Base-by-base conservation (phyloP, 352 stramenopile species). In the Peronospora belbahrii region DNA sequence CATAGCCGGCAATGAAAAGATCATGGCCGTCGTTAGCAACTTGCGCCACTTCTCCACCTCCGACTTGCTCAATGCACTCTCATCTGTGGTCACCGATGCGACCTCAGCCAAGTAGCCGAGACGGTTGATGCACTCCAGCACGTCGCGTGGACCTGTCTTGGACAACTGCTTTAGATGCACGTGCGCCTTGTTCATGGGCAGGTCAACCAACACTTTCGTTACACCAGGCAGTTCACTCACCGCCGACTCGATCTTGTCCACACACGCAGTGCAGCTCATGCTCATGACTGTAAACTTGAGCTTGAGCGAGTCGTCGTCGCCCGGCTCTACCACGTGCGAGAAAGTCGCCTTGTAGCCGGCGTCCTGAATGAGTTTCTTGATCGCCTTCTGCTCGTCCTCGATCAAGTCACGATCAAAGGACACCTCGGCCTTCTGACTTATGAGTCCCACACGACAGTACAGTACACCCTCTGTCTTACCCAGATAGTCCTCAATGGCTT, bases 1-100 rank as follows among this genome's bases (percentile, higher is more conserved):
- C 61, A 81, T 88, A n/a, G 78, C 77, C 2, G 83, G 83, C 18
- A 91, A 49, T n/a, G 83, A 83, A 53, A 95, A 95, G 11, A 93
- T 32, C 55, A 94, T 67, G 40, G 76, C 77, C 7, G 67, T 85
- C 17, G 80, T 65, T 36, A 95, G 52, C 33, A 93, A 53, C 14
- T 67, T 56, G 33, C 69, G 67, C 82, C 83, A 95, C 51, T 89
- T 84, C 10, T 76, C 35, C 36, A 83, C 77, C 51, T 94, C 77
- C 22, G 62, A 82, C 43, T 78, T 73, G 48, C 71, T 88, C 45
- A 85, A 45, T 2, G 65, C 62, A 2, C 83, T 70, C 45, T 85
- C 70, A 42, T 90, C 79, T 15, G 65, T 60, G 40, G 31, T 84
- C 17, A 73, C 67, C 6, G 60, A 38, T 3, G 77, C 51, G 39